phyloP scores from a whole-genome alignment of 345 rosid species.

The Arabidopsis suecica region DNA sequence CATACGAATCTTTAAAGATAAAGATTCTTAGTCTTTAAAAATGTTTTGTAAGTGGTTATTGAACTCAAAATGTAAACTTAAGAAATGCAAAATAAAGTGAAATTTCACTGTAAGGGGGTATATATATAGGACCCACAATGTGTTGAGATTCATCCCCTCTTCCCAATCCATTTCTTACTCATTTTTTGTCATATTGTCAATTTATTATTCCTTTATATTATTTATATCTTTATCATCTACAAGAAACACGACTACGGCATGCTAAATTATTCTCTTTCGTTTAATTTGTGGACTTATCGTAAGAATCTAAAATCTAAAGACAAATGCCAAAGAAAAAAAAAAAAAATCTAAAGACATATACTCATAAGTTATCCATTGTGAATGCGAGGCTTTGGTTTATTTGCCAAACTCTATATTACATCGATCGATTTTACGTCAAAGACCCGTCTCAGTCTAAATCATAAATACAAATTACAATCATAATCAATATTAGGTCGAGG shows the following conservation, averaged over 20 bases:
- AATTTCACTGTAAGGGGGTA: constrained; percentile 7
- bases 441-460: constrained; percentile 16
- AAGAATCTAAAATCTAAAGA: constrained; percentile 8
- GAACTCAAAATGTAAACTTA: not conserved
- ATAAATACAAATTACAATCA: not conserved
- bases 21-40: not conserved
- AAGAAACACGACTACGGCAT: constrained; percentile 8
- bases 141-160: constrained; percentile 47
- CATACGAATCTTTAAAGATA: not conserved
- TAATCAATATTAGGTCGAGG: not conserved
- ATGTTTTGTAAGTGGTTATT: not conserved
- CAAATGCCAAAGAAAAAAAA: not conserved
- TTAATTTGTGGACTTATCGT: constrained; percentile 13
- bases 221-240: not conserved
- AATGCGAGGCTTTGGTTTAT: constrained; percentile 30
- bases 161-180: constrained; percentile 40
- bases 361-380: not conserved
- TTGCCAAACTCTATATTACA: constrained; percentile 23
- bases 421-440: constrained; percentile 26
- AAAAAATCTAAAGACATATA: not conserved
- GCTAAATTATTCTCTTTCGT: constrained; percentile 22
- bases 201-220: constrained; percentile 7
- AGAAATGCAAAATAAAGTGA: not conserved
- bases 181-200: constrained; percentile 27
- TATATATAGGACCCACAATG: constrained; percentile 35